Evolutionary conservation across 345 rosid genomes (phyloP).

Genomic region (Hibiscus trionum): DNA sequence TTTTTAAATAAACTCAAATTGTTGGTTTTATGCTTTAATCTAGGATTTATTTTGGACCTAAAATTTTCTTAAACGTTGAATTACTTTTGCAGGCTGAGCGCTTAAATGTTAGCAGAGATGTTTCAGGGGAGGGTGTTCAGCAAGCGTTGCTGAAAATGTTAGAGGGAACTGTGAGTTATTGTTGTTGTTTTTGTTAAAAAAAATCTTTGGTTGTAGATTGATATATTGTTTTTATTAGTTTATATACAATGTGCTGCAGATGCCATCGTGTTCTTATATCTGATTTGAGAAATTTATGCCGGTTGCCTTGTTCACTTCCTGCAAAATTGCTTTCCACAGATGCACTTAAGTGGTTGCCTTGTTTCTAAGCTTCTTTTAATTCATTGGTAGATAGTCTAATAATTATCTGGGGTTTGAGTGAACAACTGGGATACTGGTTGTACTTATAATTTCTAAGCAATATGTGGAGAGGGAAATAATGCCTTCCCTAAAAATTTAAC

Average conservation of each 20-base stretch:
- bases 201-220: conserved; percentile 13
- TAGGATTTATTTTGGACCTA: neutral
- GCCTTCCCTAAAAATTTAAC: neutral
- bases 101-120: conserved; percentile 89
- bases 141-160: conserved; percentile 92
- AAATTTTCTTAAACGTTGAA: conserved; percentile 1
- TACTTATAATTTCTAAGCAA: neutral
- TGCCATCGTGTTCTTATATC: neutral
- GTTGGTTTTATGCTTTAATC: neutral
- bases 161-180: conserved; percentile 84
- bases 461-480: neutral
- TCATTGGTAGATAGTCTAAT: neutral
- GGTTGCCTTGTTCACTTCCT: neutral
- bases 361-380: neutral
- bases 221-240: neutral
- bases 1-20: neutral
- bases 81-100: conserved; percentile 72
- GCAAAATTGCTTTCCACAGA: neutral
- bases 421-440: neutral
- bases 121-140: conserved; percentile 98
- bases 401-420: neutral
- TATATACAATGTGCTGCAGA: neutral
- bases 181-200: neutral
- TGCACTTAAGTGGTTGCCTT: neutral
- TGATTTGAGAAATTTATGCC: neutral